Base-by-base conservation (phyloP, 2,329 filamentous ascomycete genomes). In the Cladosporium sp. region DNA sequence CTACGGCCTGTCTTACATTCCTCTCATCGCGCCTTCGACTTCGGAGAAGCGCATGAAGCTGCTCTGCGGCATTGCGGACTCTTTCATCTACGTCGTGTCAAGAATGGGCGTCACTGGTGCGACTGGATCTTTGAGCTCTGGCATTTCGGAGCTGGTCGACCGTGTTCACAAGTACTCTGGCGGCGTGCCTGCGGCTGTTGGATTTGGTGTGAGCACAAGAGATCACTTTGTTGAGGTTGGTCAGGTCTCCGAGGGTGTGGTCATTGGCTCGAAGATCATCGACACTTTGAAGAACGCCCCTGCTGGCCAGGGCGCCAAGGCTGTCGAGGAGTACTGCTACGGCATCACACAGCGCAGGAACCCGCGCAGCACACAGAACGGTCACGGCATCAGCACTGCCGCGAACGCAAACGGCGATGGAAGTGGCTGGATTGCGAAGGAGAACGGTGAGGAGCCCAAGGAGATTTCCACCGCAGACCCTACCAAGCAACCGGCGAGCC, bases 21-120 rank as follows among this genome's bases (percentile, higher is more conserved):
- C 93, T n/a, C 78, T 99, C 47, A 96, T 99, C 61, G 92, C 93
- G 1, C 93, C 93, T 6, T 84, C 91, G 9, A 97, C 93, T 1
- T 96, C 90, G 6, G 90, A 96, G 61, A 79, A 83, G 58, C 88
- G 93, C 64, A 96, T 99, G 91, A 92, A 88, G 73, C 80, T 96
- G 36, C 85, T 99, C 11, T 99, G 93, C 80, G 84, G 89, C 69
- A 92, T 99, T 57, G 93, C 93, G 65, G 92, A 97, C 72, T 96
- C 91, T 3, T 99, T 97, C 76, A 95, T 99, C 73, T 99, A 99
- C 69, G 91, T 99, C 55, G 93, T 99, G 50, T 97, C 92, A 20
- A 82, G 92, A 61, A 95, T 96, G 86, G 93, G 93, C 61, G 92
- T 97, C 51, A 99, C 93, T 8, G 93, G 93, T 61, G 93, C 90